Conservation (phyloP, 2,329 filamentous ascomycete species). For the Lithohypha guttulata region DNA sequence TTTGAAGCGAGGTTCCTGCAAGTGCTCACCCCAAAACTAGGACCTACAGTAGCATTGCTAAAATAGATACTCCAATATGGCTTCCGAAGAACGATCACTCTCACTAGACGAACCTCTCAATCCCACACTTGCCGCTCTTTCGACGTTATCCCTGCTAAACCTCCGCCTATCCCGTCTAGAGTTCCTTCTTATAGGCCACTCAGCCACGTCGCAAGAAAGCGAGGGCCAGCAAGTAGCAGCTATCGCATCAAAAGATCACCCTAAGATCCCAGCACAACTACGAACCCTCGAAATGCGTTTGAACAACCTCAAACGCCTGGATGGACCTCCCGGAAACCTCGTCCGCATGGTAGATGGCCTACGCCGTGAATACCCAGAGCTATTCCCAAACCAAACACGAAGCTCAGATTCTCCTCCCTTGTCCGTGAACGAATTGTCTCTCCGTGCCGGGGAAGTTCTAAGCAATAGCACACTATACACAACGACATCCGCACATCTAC, state of each 20-base stretch:
- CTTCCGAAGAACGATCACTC: too few relatives aligned
- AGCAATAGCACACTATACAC: constrained; percentile 37
- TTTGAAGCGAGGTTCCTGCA: too few relatives aligned
- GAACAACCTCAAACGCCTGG: constrained; percentile 10
- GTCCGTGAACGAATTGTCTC: constrained; percentile 24
- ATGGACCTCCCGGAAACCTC: constrained; percentile 22
- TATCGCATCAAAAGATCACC: not conserved
- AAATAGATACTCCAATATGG: too few relatives aligned
- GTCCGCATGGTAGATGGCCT: constrained; percentile 34
- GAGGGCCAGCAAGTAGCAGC: constrained; percentile 11
- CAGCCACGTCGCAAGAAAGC: constrained; percentile 16
- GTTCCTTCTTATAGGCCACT: constrained; percentile 34
- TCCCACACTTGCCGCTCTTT: constrained; percentile 13
- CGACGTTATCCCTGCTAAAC: constrained; percentile 28
- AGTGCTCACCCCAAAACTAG: too few relatives aligned
- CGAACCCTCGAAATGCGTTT: constrained; percentile 5
- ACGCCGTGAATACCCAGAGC: constrained; percentile 14
- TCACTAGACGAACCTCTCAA: constrained; percentile 9
- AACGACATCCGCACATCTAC: constrained; percentile 37
- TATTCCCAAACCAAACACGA: not conserved
- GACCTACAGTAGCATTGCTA: too few relatives aligned
- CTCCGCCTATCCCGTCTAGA: constrained; percentile 34
- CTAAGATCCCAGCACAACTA: constrained; percentile 2
- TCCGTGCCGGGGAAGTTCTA: constrained; percentile 26
- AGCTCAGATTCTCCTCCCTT: not conserved